Evolutionary conservation across 495 filamentous ascomycete species (phyloP).

Genomic region (Baudoinia panamericana): DNA sequence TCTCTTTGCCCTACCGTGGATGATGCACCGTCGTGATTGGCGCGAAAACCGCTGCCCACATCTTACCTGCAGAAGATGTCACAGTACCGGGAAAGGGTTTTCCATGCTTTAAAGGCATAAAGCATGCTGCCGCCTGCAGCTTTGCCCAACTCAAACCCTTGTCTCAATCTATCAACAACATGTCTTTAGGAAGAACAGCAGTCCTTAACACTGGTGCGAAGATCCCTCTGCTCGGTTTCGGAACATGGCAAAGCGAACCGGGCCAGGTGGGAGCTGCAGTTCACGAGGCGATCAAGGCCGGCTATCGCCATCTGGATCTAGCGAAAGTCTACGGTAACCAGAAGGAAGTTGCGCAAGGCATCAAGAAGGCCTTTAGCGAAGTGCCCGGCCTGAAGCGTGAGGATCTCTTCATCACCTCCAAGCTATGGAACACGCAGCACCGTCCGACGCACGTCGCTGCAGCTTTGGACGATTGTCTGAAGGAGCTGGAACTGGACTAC

Average conservation of each 20-base stretch:
- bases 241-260: constrained; percentile 46
- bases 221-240: constrained; percentile 58
- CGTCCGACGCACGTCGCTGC: constrained; percentile 3
- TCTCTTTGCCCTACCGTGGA: no score
- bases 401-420: constrained; percentile 69
- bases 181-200: background rate
- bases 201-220: constrained; percentile 40
- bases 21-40: no score
- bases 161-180: background rate
- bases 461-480: constrained; percentile 28
- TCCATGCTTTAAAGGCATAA: no score
- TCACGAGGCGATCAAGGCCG: constrained; percentile 42
- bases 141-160: no score
- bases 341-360: constrained; percentile 46
- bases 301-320: constrained; percentile 60
- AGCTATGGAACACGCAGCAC: constrained; percentile 70
- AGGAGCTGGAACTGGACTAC: constrained; percentile 33
- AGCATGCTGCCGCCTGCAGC: no score
- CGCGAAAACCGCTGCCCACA: no score
- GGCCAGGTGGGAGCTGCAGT: constrained; percentile 38
- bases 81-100: no score
- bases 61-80: no score
- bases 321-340: constrained; percentile 60
- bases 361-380: constrained; percentile 30
- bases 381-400: constrained; percentile 39